Evolutionary conservation across 2,329 filamentous ascomycete species (phyloP).

Genomic region (Colletotrichum noveboracense): DNA sequence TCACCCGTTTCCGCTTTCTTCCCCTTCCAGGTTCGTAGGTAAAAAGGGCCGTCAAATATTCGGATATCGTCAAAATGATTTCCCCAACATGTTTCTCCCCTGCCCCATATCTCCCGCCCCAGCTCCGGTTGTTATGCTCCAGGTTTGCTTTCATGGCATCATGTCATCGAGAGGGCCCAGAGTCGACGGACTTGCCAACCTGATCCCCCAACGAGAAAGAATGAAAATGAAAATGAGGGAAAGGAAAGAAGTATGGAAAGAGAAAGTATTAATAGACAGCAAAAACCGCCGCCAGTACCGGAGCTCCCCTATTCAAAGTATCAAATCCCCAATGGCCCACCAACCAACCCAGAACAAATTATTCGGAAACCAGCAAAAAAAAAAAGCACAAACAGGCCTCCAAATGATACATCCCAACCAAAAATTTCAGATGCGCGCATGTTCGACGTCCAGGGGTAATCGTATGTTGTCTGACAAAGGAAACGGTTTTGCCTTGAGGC

Average conservation of each 20-base stretch:
- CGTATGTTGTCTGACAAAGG: conserved; percentile 14
- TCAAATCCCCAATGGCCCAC: not conserved
- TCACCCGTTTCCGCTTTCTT: not conserved
- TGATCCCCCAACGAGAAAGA: not conserved
- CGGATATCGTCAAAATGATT: conserved; percentile 15
- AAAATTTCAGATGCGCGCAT: not conserved
- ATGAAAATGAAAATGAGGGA: not conserved
- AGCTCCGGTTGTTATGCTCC: conserved; percentile 17
- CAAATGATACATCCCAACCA: not conserved
- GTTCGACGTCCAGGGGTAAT: conserved; percentile 2
- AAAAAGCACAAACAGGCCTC: not conserved
- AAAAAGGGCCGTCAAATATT: conserved; percentile 13
- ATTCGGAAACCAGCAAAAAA: not conserved
- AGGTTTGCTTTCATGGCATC: conserved; percentile 19
- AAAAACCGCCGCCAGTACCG: not conserved
- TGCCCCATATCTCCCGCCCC: not conserved
- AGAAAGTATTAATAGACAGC: conserved; percentile 8
- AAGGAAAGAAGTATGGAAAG: not conserved
- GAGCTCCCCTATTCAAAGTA: not conserved
- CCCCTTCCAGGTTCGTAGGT: conserved; percentile 1
- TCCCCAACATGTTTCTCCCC: not conserved
- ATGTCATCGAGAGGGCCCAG: not conserved
- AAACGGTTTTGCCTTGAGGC: not conserved
- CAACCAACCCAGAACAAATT: not conserved
- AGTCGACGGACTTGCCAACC: not conserved